These are phyloP conservation scores for Talaromyces liani DNA, from an alignment of 495 filamentous ascomycete species.

Conservation along the genomic window DNA sequence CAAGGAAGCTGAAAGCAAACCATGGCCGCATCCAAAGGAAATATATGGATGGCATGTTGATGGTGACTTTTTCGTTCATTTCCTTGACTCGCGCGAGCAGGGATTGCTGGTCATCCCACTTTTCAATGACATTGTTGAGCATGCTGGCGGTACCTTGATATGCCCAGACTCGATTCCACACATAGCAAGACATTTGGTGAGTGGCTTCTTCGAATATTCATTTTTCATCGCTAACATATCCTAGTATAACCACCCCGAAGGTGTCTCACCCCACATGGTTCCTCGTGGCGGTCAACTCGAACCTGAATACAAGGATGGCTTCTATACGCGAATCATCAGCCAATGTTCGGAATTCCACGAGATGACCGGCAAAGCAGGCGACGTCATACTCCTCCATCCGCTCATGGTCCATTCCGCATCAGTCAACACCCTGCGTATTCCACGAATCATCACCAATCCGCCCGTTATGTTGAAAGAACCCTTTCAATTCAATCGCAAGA, in stretches of 20 bases:
- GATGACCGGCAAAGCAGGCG: constrained; percentile 55
- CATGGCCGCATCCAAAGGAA: constrained; percentile 35
- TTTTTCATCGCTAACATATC: neutral
- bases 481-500: constrained; percentile 56
- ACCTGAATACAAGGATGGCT: constrained; percentile 35
- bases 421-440: constrained; percentile 48
- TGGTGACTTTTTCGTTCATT: constrained; percentile 72
- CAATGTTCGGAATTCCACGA: constrained; percentile 53
- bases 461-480: constrained; percentile 56
- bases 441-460: constrained; percentile 68
- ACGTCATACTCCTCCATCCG: constrained; percentile 64
- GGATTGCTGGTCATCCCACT: constrained; percentile 62
- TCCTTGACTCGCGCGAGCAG: constrained; percentile 67
- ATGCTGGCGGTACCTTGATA: constrained; percentile 63
- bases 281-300: constrained; percentile 38
- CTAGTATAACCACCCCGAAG: constrained; percentile 55
- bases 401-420: constrained; percentile 66
- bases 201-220: neutral
- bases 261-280: constrained; percentile 59
- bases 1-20: constrained; percentile 41
- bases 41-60: constrained; percentile 67
- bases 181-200: constrained; percentile 49
- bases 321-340: constrained; percentile 45
- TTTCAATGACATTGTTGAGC: constrained; percentile 55
- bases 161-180: constrained; percentile 50